Base-by-base conservation (phyloP, 176 grass and related monocot genomes). In the Ensete ventricosum region DNA sequence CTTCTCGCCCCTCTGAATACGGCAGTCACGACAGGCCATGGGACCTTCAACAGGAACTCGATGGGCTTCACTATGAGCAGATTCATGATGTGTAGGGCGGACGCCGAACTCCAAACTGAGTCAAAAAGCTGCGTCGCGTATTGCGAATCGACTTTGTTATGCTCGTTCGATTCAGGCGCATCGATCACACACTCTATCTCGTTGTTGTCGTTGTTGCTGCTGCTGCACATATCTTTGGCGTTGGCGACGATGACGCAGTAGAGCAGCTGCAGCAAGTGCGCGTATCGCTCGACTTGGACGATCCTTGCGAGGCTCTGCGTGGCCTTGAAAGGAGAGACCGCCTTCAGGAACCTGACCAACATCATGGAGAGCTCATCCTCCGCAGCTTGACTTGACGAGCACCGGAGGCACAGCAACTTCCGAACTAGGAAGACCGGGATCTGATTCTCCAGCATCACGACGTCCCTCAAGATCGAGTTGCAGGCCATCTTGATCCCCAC, bases 191-290 rank as follows among this genome's bases (percentile, higher is more conserved):
- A 51, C 17, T n/a, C 27, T 14, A 9, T 23, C 11, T 63, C 58
- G 57, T 43, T 11, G 25, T 9, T 16, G 26, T 25, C 20, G 23
- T 1, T 11, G 23, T 1, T 11, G 23, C 9, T 29, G 8, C 3
- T 7, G 26, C 11, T 14, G 50, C 20, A 17, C n/a, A 8, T 2
- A 14, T 74, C 72, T 16, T 9, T 57, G 53, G 51, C 34, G 34
- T 57, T 22, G 57, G 59, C 48, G 19, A 64, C 74, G n/a, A 77
- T 77, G 57, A 76, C n/a, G 74, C 16, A 51, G 57, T 76, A 64
- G 20, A 76, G 74, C 16, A 63, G 55, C 43, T 76, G 58, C 1
- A 76, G 57, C 54, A 76, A 23, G 57, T 76, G 74, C 2, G 43
- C 57, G 43, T 76, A 48, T 0, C 8, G 17, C 48, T 76, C 64